Evolutionary conservation across 1,284 basidiomycete genomes (phyloP), one percentile per base, ranked within the genome.

Genomic region (Phlebopus sp.): DNA sequence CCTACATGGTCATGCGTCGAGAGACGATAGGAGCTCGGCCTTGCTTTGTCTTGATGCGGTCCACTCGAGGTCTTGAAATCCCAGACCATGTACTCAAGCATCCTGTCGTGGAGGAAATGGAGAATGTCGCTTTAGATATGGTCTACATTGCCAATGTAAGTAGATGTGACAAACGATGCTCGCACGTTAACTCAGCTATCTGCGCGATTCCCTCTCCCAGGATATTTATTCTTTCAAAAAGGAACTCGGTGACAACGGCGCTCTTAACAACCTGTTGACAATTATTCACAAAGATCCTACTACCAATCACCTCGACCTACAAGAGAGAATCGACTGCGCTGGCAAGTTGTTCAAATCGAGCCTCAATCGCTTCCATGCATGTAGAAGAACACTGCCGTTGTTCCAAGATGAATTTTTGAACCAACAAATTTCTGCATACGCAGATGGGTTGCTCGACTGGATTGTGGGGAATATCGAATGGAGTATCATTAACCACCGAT

Each of bases 201-300:
- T n/a, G n/a, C n/a, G n/a, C 18, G 18, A 37, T 19, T 13, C 6
- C 21, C 23, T 37, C n/a, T 23, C 25, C 7, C 15, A 63, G 62
- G 64, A 66, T 15, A 55, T 64, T 30, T 63, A 56, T 30, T 64
- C 61, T 14, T 63, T 59, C 50, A 63, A 63, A 47, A 63, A 63
- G 39, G 61, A 66, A 42, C 48, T 42, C 13, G 50, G 52, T 15
- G 57, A 64, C n/a, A 57, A 62, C 14, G 60, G 63, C 4, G 60
- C 60, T 8, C 36, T 51, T 27, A 49, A 40, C 19, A 47, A 49
- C 14, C 44, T 46, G 9, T 42, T 46, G 18, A 52, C 37, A 17
- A 46, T 47, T 15, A 51, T 51, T n/a, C 19, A 32, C 14, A 37
- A 44, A 21, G 50, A 51, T 31, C 50, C 46, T 2, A 37, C 25